phyloP scores from a whole-genome alignment of 2,329 filamentous ascomycete genomes.

The Pyrenophora seminiperda region DNA sequence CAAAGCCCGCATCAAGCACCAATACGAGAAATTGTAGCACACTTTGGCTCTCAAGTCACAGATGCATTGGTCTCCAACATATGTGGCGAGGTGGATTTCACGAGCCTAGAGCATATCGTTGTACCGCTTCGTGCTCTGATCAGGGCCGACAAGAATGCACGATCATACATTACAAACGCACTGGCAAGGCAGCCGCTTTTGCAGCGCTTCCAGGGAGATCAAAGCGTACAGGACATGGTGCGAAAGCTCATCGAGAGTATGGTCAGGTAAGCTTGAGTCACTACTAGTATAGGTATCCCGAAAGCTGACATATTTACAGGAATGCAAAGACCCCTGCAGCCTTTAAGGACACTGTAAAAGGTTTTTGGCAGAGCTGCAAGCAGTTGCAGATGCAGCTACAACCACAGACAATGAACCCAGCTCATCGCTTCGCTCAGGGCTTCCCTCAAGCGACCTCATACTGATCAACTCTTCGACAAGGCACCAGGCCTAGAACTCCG shows the following conservation, averaged over 20 bases:
- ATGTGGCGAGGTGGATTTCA: conserved; percentile 44
- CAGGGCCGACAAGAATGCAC: conserved; percentile 38
- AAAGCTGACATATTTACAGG: conserved; percentile 38
- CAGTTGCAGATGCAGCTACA: conserved; percentile 45
- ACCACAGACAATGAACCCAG: conserved; percentile 36
- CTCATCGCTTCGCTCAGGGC: conserved; percentile 29
- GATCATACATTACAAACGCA: conserved; percentile 38
- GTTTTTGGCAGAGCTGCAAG: conserved; percentile 46
- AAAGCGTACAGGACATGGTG: conserved; percentile 35
- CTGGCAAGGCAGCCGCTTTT: conserved; percentile 39
- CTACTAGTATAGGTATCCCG: neutral
- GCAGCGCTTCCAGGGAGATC: conserved; percentile 36
- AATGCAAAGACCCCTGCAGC: conserved; percentile 40
- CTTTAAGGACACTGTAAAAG: conserved; percentile 45
- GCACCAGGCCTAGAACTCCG: conserved; percentile 53
- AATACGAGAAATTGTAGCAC: conserved; percentile 43
- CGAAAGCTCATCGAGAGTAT: conserved; percentile 44
- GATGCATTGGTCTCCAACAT: conserved; percentile 41
- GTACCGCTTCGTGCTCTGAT: conserved; percentile 42
- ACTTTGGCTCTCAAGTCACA: conserved; percentile 41
- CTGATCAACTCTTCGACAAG: conserved; percentile 1
- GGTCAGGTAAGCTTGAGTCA: conserved; percentile 31
- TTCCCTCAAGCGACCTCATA: conserved; percentile 8
- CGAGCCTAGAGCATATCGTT: conserved; percentile 42
- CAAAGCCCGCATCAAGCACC: conserved; percentile 36